phyloP scores from a whole-genome alignment of 768 basidiomycete genomes.

The Lactarius tabidus region DNA sequence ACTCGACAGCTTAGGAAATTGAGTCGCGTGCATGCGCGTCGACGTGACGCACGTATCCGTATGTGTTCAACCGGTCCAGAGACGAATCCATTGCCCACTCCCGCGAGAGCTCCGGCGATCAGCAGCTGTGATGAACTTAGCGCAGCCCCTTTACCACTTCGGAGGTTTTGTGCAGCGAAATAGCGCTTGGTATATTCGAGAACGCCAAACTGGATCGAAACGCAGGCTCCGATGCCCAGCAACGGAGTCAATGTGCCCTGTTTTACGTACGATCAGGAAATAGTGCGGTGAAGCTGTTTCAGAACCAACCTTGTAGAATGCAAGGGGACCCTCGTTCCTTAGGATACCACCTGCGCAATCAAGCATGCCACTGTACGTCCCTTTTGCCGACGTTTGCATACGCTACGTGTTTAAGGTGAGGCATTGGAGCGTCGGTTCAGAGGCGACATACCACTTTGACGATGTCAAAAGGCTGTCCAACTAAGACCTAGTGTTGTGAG shows the following conservation, averaged over 20 bases:
- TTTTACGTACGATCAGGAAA: conserved; percentile 5
- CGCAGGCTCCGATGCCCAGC: conserved; percentile 89
- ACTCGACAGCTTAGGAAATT: background rate
- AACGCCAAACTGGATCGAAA: conserved; percentile 93
- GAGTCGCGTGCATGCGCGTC: conserved; percentile 11
- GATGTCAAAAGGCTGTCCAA: conserved; percentile 95
- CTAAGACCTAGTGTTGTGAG: conserved; percentile 56
- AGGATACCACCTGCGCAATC: conserved; percentile 88
- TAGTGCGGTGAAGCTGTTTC: background rate
- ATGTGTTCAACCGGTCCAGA: conserved; percentile 98
- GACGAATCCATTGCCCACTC: conserved; percentile 86
- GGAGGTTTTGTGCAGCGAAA: conserved; percentile 62
- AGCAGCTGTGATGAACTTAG: conserved; percentile 66
- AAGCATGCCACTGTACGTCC: conserved; percentile 84
- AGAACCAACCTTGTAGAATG: conserved; percentile 83
- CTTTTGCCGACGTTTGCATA: conserved; percentile 90
- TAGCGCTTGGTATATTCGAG: conserved; percentile 81
- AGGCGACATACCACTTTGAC: conserved; percentile 81
- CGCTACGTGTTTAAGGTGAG: conserved; percentile 45
- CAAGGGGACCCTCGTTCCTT: conserved; percentile 86
- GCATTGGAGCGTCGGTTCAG: conserved; percentile 10
- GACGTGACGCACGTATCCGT: conserved; percentile 72
- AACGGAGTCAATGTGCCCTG: conserved; percentile 90
- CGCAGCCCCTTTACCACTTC: conserved; percentile 55
- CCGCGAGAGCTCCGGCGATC: conserved; percentile 75